These are phyloP conservation scores for Hypoxylon trugodes DNA, from an alignment of 495 filamentous ascomycete genomes.

Conservation along the genomic window DNA sequence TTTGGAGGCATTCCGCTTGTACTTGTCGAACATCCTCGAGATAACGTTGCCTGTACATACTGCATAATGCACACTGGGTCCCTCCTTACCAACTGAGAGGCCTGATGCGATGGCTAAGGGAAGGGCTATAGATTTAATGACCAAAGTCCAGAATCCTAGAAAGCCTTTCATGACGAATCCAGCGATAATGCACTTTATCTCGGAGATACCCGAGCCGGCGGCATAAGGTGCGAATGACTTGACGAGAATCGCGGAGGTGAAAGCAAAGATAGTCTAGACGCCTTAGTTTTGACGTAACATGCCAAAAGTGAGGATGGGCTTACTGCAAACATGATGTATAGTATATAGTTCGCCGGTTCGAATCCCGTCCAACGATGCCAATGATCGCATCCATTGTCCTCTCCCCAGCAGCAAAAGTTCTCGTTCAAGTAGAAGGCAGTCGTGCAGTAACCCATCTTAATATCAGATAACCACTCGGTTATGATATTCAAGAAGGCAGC, in stretches of 20 bases:
- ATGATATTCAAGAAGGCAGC: slow-evolving; percentile 94
- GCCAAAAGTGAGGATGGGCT: slow-evolving; percentile 23
- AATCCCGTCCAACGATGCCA: slow-evolving; percentile 91
- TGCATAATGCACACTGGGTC: slow-evolving; percentile 96
- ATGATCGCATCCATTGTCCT: slow-evolving; percentile 86
- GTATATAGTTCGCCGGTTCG: slow-evolving; percentile 80
- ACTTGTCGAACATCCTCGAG: slow-evolving; percentile 90
- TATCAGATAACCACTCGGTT: slow-evolving; percentile 95
- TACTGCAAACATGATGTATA: slow-evolving; percentile 92
- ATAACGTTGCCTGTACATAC: slow-evolving; percentile 99
- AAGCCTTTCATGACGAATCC: slow-evolving; percentile 99
- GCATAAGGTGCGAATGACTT: slow-evolving; percentile 96
- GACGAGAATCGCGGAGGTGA: slow-evolving; percentile 83
- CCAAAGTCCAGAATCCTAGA: slow-evolving; percentile 86
- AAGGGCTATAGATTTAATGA: slow-evolving; percentile 93
- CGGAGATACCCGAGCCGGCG: slow-evolving; percentile 95
- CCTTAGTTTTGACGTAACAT: not conserved
- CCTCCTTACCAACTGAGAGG: slow-evolving; percentile 95
- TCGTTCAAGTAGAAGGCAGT: slow-evolving; percentile 98
- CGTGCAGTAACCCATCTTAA: slow-evolving; percentile 92
- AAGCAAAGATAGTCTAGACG: slow-evolving; percentile 76
- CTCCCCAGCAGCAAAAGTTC: slow-evolving; percentile 98
- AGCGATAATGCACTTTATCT: slow-evolving; percentile 99
- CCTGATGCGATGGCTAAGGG: slow-evolving; percentile 95
- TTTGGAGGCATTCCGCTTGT: slow-evolving; percentile 91